A percentile compares a stretch with the other conserved stretches of the same genome.
Evolutionary conservation across 164 flowering plant genomes (phyloP).

Genomic region (Cinnamomum micranthum): DNA sequence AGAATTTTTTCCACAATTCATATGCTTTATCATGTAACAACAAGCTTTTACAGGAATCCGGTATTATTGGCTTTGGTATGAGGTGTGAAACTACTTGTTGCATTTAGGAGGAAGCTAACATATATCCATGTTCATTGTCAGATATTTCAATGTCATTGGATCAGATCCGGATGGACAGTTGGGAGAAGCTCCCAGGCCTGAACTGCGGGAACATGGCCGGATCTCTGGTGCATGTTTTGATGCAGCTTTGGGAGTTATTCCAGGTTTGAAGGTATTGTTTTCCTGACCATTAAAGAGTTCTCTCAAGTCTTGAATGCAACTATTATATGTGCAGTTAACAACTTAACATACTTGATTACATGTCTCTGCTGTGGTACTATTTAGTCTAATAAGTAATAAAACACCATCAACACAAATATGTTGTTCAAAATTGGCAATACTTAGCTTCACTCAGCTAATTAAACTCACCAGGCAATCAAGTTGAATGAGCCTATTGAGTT

Average conservation of each 20-base stretch:
- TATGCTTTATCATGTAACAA: not conserved
- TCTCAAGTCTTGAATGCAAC: not conserved
- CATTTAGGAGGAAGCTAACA: not conserved
- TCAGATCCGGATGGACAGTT: conserved; percentile 95
- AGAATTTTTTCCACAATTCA: not conserved
- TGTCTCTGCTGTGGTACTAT: not conserved
- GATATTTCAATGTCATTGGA: conserved; percentile 98
- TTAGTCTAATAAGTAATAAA: not conserved
- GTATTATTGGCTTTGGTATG: not conserved
- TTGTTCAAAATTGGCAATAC: not conserved
- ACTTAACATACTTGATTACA: not conserved
- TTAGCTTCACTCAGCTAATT: not conserved
- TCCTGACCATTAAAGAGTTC: not conserved
- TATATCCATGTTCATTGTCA: conserved; percentile 16
- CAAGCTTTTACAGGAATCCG: not conserved
- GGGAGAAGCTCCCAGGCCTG: conserved; percentile 98
- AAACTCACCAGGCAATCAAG: not conserved
- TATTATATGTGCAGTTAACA: not conserved
- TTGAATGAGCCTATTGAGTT: not conserved
- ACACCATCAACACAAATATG: not conserved
- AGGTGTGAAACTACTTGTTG: not conserved
- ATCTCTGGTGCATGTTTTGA: conserved; percentile 99
- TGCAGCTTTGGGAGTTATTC: conserved; percentile 79
- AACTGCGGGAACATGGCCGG: conserved; percentile 95
- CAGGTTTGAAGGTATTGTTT: conserved; percentile 76